Evolutionary conservation across 805 yeast species (phyloP), one percentile per base, ranked within the genome.

Genomic region (Cyberlindnera samutprakarnensis): DNA sequence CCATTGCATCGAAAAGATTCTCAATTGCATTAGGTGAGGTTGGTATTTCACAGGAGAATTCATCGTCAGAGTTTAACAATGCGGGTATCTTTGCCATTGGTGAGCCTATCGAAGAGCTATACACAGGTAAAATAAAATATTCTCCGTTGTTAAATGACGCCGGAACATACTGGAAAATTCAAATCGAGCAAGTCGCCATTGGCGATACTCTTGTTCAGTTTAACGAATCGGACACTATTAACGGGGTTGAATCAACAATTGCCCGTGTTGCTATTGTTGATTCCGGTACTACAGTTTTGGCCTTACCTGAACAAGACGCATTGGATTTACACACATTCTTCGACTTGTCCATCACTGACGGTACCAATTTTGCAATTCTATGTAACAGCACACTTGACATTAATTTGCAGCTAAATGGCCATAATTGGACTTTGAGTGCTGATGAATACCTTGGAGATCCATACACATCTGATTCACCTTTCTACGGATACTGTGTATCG

Each of bases 251-350:
- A 28, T 28, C 52, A 7, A 38, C 44, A 4, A 18, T 31, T 4
- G 21, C 54, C n/a, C 56, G 70, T 46, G 38, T 50, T 4, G 77
- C 74, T 6, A 61, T 77, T 18, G 57, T 78, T 14, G 86, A 78
- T 49, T 71, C 80, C 6, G 86, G 85, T 15, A 76, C 85, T 3
- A 77, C 84, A 0, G 68, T 78, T 4, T 53, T 78, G 17, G 71
- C 72, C 4, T 53, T 75, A 26, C 74, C 81, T 6, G 52, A 66
- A 10, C 57, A 51, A 16, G 84, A 78, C 46, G 83, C 84, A 2
- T 36, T 62, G 25, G 57, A 40, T 15, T 34, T 77, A 12, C 84
- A 78, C 46, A 54, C 76, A 5, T 71, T 60, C 43, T 75, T 78
- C 32, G 41, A 49, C 12, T 51, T 59, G 23, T 59, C 75, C 7